Conservation (phyloP, 345 rosid species). For the Rhodomyrtus tomentosa region DNA sequence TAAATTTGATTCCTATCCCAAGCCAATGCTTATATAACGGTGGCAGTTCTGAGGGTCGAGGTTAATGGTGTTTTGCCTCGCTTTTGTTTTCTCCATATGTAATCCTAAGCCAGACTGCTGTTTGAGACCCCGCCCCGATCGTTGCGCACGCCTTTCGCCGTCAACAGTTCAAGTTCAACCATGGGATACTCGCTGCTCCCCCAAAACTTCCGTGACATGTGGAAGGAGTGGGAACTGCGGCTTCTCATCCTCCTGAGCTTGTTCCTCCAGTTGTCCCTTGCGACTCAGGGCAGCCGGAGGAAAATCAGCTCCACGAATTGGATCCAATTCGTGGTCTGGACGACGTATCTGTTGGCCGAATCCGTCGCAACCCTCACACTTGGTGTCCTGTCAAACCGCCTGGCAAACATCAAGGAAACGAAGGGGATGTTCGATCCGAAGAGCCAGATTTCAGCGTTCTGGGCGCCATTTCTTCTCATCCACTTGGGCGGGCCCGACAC, state of each 20-base stretch:
- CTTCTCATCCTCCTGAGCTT: not conserved
- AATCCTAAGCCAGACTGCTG: not conserved
- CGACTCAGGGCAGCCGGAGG: not conserved
- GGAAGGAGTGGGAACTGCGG: not conserved
- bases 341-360: not conserved
- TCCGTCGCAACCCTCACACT: not conserved
- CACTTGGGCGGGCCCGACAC: not conserved
- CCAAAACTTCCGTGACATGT: not conserved
- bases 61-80: not conserved
- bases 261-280: not conserved
- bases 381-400: not conserved
- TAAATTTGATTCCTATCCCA: not conserved
- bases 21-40: not conserved
- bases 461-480: not conserved
- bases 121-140: not conserved
- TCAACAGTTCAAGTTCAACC: not conserved
- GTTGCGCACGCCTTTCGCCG: not conserved
- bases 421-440: not conserved
- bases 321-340: not conserved
- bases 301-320: not conserved
- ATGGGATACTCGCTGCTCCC: not conserved
- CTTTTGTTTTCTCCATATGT: not conserved
- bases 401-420: not conserved
- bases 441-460: not conserved
- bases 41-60: not conserved